A percentile compares a stretch with the other conserved stretches of the same genome.
phyloP scores from a whole-genome alignment of 305 asterid species.

The Fraxinus xanthoxyloides region DNA sequence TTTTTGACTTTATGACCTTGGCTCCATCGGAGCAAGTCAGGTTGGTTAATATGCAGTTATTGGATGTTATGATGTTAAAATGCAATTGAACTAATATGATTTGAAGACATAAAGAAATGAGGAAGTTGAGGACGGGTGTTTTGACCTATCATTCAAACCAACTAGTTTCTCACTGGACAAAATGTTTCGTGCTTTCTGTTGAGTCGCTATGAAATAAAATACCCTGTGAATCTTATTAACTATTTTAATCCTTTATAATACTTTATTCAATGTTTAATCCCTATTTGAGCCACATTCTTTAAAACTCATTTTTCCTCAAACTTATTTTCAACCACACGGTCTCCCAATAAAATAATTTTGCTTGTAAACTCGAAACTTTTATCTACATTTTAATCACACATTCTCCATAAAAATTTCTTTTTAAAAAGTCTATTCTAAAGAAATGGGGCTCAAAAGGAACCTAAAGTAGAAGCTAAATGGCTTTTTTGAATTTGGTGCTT shows the following conservation, averaged over 20 bases:
- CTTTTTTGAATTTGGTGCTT: not conserved
- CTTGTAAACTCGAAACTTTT: not conserved
- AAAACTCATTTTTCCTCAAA: not conserved
- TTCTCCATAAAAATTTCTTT: not conserved
- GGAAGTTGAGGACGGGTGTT: conserved; percentile 3
- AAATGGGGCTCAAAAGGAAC: not conserved
- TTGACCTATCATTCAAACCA: conserved; percentile 3
- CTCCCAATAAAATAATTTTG: not conserved
- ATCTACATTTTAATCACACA: not conserved
- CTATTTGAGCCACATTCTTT: not conserved
- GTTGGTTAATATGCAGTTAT: not conserved
- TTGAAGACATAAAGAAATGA: not conserved
- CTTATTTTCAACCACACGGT: not conserved
- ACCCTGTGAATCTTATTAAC: not conserved
- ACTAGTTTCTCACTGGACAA: not conserved
- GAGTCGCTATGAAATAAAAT: not conserved
- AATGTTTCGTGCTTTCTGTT: not conserved
- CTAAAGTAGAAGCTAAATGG: not conserved
- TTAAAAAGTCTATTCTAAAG: not conserved
- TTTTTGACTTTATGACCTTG: not conserved
- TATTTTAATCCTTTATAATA: not conserved
- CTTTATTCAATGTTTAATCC: not conserved
- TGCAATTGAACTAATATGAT: not conserved
- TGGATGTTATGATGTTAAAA: not conserved
- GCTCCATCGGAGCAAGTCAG: not conserved